Evolutionary conservation across 2,329 filamentous ascomycete genomes (phyloP).

Genomic region (Botryosphaeria agaves): DNA sequence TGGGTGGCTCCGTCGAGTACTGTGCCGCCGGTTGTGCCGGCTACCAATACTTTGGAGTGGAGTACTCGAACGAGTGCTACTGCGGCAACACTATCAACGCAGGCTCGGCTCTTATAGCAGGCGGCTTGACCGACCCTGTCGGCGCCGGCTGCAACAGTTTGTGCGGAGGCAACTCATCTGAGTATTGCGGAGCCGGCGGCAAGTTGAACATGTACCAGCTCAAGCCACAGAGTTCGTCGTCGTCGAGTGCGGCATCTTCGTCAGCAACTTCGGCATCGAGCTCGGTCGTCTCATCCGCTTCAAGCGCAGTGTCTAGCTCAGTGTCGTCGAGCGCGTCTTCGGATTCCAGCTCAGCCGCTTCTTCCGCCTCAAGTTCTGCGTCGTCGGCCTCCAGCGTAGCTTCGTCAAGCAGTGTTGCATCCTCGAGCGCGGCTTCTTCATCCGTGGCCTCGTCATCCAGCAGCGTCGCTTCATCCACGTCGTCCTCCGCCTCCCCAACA

Average conservation of each 20-base stretch:
- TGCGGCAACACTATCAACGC: constrained; percentile 4
- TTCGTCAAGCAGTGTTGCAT: too few relatives aligned
- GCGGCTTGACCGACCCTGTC: constrained; percentile 8
- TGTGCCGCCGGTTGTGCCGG: constrained; percentile 4
- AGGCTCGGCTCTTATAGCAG: constrained; percentile 1
- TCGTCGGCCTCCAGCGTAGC: not conserved
- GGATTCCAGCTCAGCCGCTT: not conserved
- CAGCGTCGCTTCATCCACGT: not conserved
- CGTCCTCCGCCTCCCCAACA: constrained; percentile 2
- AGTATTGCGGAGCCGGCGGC: constrained; percentile 12
- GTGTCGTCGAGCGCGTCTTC: too few relatives aligned
- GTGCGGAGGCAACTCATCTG: constrained; percentile 13
- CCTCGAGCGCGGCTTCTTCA: too few relatives aligned
- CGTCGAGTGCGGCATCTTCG: not conserved
- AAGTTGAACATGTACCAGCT: constrained; percentile 4
- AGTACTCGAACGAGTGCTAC: constrained; percentile 8
- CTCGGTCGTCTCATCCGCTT: not conserved
- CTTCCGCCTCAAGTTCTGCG: not conserved
- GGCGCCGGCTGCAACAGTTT: constrained; percentile 10
- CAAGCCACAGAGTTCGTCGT: constrained; percentile 1
- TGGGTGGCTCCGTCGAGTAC: constrained; percentile 12
- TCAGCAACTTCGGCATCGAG: not conserved
- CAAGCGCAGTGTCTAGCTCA: not conserved
- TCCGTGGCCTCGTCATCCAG: not conserved
- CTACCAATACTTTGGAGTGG: constrained; percentile 10